Percentiles rank a stretch among this genome's conserved stretches.
Conservation (phyloP, 176 grass and related monocot species). For the Metroxylon sagu region DNA sequence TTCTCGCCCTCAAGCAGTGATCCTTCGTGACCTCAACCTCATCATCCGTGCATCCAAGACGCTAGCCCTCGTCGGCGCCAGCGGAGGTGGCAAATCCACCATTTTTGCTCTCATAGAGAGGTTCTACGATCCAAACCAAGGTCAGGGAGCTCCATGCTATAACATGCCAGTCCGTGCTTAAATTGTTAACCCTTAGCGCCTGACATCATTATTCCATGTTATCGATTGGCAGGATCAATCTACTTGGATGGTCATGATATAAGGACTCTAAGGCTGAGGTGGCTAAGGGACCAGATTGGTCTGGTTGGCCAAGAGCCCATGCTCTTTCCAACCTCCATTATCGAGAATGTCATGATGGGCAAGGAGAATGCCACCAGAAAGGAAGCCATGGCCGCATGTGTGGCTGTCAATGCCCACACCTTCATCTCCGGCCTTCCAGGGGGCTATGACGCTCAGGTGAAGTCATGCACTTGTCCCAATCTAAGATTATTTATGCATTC, state of each 20-base stretch:
- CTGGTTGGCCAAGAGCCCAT: slow-evolving; percentile 51
- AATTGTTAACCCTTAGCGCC: too few relatives aligned
- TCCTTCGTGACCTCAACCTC: slow-evolving; percentile 41
- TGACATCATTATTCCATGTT: background rate
- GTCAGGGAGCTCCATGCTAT: background rate
- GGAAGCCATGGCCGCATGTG: slow-evolving; percentile 39
- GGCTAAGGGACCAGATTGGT: slow-evolving; percentile 56
- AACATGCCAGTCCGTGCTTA: too few relatives aligned
- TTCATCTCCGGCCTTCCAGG: slow-evolving; percentile 45
- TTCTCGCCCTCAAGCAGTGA: slow-evolving; percentile 30
- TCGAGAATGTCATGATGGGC: slow-evolving; percentile 73
- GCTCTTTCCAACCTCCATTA: slow-evolving; percentile 50
- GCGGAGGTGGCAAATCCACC: slow-evolving; percentile 65
- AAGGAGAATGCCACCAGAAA: slow-evolving; percentile 36
- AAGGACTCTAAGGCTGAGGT: slow-evolving; percentile 35
- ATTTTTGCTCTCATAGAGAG: slow-evolving; percentile 54
- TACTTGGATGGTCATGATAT: slow-evolving; percentile 44
- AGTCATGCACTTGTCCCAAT: background rate
- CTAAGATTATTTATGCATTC: too few relatives aligned
- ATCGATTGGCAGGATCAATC: slow-evolving; percentile 18
- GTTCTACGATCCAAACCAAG: slow-evolving; percentile 57
- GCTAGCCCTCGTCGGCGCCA: slow-evolving; percentile 37
- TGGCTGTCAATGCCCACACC: slow-evolving; percentile 40
- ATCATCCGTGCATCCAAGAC: slow-evolving; percentile 31
- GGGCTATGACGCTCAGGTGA: slow-evolving; percentile 62